Percentiles rank a stretch among this genome's conserved stretches.
These are phyloP conservation scores for Ciborinia camelliae DNA, from an alignment of 2,329 filamentous ascomycete species.

Conservation along the genomic window DNA sequence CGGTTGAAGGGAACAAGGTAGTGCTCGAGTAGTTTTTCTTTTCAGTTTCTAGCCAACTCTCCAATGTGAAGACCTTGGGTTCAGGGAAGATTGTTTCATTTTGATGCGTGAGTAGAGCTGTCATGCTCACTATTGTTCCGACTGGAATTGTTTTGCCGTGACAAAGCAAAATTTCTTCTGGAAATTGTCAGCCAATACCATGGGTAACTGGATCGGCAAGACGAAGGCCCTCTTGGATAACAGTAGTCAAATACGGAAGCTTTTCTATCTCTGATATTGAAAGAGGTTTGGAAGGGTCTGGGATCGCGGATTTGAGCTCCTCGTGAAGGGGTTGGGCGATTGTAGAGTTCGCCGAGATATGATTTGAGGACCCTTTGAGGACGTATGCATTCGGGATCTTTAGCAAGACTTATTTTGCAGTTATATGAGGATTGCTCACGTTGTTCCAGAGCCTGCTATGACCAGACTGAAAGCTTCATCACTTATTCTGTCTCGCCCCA, in stretches of 20 bases:
- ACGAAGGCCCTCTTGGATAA: constrained; percentile 37
- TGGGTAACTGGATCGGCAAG: background rate
- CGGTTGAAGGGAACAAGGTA: constrained; percentile 32
- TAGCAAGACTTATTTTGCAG: background rate
- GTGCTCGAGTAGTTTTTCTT: constrained; percentile 29
- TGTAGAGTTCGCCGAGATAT: constrained; percentile 38
- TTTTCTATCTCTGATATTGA: constrained; percentile 23
- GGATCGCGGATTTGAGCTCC: constrained; percentile 35
- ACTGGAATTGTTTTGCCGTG: constrained; percentile 19
- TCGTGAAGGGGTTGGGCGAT: constrained; percentile 33
- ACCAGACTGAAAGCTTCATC: constrained; percentile 37
- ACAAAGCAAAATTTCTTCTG: background rate
- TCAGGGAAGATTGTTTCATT: constrained; percentile 36
- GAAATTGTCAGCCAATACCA: constrained; percentile 1
- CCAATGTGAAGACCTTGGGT: constrained; percentile 33
- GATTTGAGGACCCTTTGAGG: constrained; percentile 37
- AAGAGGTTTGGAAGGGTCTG: background rate
- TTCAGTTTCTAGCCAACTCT: constrained; percentile 40
- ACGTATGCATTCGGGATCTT: constrained; percentile 24
- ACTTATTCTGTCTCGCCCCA: constrained; percentile 33
- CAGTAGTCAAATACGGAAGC: constrained; percentile 31
- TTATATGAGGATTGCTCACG: constrained; percentile 3
- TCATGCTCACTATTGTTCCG: constrained; percentile 41
- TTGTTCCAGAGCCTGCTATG: constrained; percentile 39
- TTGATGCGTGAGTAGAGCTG: constrained; percentile 37